Base-by-base conservation (phyloP, 371 early-diverging fungal species). In the Lichtheimia corymbifera region DNA sequence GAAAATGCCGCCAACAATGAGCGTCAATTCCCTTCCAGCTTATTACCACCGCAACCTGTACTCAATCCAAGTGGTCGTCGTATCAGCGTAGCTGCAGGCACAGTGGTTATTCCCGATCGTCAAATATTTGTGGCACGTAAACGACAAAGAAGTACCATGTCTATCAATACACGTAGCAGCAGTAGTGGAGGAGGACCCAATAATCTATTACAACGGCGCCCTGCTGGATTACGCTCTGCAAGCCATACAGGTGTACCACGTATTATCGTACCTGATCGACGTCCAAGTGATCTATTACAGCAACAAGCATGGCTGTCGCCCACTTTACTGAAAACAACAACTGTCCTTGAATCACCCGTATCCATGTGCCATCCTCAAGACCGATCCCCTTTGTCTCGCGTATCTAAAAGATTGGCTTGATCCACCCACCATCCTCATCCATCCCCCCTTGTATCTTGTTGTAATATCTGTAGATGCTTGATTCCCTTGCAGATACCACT, bases 51-150 rank as follows among this genome's bases (percentile, higher is more conserved):
- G 9, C 53, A 44, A 2, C 59, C 65, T 35, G 49, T 62, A 2
- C 42, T 55, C 17, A 65, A 63, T 42, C 68, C 68, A 18, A 18
- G 63, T 14, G 63, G 62, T 42, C 69, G 75, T 35, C 68, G 73
- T 20, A 70, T 83, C 35, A 81, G 71, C 63, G 68, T 81, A 22
- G 77, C 82, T 13, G 80, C 83, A 30, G 83, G 80, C 41, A 68
- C 73, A 12, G 59, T 80, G 25, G 64, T 73, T 0, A 66, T 82
- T 42, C 79, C 77, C 12, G 70, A 73, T 40, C 58, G 71, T 43
- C 53, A 42, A 22, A 18, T 51, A 12, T 14, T 41, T 27, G 27
- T 42, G 22, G 13, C 30, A 20, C 44, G 50, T 15, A 35, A 25
- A 9, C 55, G 30, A 28, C 56, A 49, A 57, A 20, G 50, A 55